Base-by-base conservation (phyloP, 495 filamentous ascomycete species). In the Sordaria brevicollis region DNA sequence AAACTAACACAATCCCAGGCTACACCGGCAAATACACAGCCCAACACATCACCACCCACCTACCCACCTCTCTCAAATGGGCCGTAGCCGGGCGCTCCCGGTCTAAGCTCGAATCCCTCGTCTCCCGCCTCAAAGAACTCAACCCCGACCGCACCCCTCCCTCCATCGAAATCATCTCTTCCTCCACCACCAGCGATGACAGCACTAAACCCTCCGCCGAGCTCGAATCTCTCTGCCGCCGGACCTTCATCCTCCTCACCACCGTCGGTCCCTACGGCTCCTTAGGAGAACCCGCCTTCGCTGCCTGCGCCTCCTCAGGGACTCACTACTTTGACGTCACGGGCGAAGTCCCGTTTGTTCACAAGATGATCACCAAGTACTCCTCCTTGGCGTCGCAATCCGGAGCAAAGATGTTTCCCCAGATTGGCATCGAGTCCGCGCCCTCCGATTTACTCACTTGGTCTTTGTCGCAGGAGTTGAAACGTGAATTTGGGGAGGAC, bases 281-380 rank as follows among this genome's bases (percentile, higher is more conserved):
- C 35, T 90, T 96, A 74, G 93, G 94, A 49, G 89, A 90, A 62
- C 86, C 86, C 49, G 92, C 93, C 21, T 88, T 98, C 68, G 89
- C 91, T 73, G 93, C 94, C n/a, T 98, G 94, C 77, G 93, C 92
- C 35, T 85, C 88, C 65, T 89, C 88, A 71, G 94, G 94, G 29
- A 97, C 94, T 13, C 93, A 97, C 78, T 97, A 97, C 77, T 82
- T 98, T 54, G 94, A 97, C 81, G 87, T 88, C 35, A 97, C 94
- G 13, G 94, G 94, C 39, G 95, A 99, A 77, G 86, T 88, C 8
- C 91, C 92, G 8, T 99, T 91, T 87, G 86, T 93, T 33, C 81
- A 85, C 69, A 81, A 87, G 31, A 95, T 97, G 84, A 88, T 97
- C 68, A 83, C 88, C 19, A 91, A 93, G 72, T 95, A 96, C 76